phyloP scores from a whole-genome alignment of 2,329 filamentous ascomycete genomes.

The Aspergillus hortae region DNA sequence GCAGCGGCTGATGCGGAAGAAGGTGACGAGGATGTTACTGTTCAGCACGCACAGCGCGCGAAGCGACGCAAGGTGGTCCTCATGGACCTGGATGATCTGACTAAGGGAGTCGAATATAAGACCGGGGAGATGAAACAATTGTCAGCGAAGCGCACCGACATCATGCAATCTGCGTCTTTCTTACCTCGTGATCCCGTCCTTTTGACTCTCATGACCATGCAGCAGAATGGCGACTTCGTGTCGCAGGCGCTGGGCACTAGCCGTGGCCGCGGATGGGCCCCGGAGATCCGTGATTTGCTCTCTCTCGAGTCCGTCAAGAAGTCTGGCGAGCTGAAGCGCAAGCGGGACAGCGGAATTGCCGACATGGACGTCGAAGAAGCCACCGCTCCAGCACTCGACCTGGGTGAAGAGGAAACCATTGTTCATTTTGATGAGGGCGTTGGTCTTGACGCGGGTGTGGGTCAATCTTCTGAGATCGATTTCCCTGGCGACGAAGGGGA shows the following conservation, averaged over 20 bases:
- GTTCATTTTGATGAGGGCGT: slow-evolving; percentile 48
- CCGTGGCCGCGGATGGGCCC: slow-evolving; percentile 77
- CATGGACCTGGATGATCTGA: slow-evolving; percentile 76
- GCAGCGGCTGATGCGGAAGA: slow-evolving; percentile 50
- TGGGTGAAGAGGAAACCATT: slow-evolving; percentile 60
- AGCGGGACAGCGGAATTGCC: slow-evolving; percentile 82
- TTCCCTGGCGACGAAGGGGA: slow-evolving; percentile 60
- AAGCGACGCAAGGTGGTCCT: slow-evolving; percentile 69
- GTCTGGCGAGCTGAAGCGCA: slow-evolving; percentile 81
- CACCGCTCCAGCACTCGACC: slow-evolving; percentile 58
- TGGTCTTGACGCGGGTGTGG: slow-evolving; percentile 46
- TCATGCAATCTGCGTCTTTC: slow-evolving; percentile 77
- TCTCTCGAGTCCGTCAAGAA: slow-evolving; percentile 77
- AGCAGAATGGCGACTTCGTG: slow-evolving; percentile 86
- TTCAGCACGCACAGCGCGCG: slow-evolving; percentile 67
- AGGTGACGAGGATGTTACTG: slow-evolving; percentile 48
- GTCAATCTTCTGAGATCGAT: slow-evolving; percentile 60
- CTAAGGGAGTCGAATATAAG: slow-evolving; percentile 57
- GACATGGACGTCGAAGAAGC: slow-evolving; percentile 69
- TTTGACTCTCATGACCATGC: slow-evolving; percentile 84
- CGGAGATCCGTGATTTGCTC: slow-evolving; percentile 88
- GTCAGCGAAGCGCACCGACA: slow-evolving; percentile 80
- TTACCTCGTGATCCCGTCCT: slow-evolving; percentile 83
- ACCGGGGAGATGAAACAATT: slow-evolving; percentile 78
- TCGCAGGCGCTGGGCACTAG: slow-evolving; percentile 80